Evolutionary conservation across 1,139 yeast species (phyloP), one percentile per base, ranked within the genome.

Genomic region (Nakaseomyces sp.): DNA sequence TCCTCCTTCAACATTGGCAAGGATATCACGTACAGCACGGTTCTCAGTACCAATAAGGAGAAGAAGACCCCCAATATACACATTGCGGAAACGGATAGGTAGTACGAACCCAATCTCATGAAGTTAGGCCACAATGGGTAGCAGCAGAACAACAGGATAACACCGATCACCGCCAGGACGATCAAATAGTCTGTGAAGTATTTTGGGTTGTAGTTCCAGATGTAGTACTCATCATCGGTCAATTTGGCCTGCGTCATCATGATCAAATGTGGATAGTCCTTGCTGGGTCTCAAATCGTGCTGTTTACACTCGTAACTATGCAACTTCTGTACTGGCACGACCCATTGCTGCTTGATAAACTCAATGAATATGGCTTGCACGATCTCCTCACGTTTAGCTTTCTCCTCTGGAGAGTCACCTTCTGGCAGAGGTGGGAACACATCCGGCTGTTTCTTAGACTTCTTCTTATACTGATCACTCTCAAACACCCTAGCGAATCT

Each of bases 51-150:
- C 2, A 97, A 95, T 54, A 85, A 67, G 20, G 68, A 83, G 55
- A 91, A 84, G 65, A 91, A 82, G 43, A 77, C 68, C 7, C 79
- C 91, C 44, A 93, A 72, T 43, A 91, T 66, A 0, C 86, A 91
- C 52, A 93, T 67, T 45, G 81, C 67, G 3, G 76, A 83, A 74
- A 89, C 77, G 28, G 96, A 85, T 46, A 87, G 63, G 63, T 87
- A 91, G 85, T 95, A 91, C 31, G 87, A 96, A 31, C 94, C 95
- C 44, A 74, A 73, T 63, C 95, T 82, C 93, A 91, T 79, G 64
- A 80, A 77, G 41, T 72, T 61, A 18, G 99, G 99, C 99, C 99
- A 91, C 57, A 91, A 74, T 50, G 98, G 99, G 79, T 87, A 93
- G 58, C 91, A 73, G 30, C 91, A 86, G 37, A 88, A 67, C 2